Conservation (phyloP, 2,329 filamentous ascomycete genomes). For the Periconia sp. region DNA sequence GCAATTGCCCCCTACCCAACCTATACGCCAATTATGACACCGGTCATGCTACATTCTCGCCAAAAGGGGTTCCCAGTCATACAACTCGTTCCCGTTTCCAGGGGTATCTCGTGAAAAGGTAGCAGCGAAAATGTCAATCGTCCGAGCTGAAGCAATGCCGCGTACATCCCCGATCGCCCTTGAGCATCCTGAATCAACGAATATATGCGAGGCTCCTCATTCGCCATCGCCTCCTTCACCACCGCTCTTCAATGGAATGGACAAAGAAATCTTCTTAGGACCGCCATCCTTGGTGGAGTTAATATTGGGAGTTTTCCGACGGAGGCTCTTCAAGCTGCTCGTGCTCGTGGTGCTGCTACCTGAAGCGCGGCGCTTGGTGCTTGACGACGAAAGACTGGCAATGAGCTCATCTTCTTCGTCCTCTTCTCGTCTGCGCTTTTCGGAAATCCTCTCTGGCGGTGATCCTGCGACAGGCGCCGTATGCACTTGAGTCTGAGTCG, state of each 20-base stretch:
- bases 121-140: constrained; percentile 31
- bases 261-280: constrained; percentile 50
- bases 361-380: constrained; percentile 53
- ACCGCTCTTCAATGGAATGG: constrained; percentile 47
- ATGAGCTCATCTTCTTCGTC: constrained; percentile 87
- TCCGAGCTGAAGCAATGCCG: background rate
- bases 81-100: constrained; percentile 39
- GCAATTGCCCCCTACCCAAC: too few species aligned
- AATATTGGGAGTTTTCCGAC: constrained; percentile 51
- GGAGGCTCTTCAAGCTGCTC: constrained; percentile 43
- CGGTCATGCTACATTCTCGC: constrained; percentile 14
- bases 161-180: constrained; percentile 11
- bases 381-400: constrained; percentile 72
- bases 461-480: constrained; percentile 31
- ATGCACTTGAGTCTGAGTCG: constrained; percentile 31
- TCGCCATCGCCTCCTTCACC: constrained; percentile 39
- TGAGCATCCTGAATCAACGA: too few species aligned
- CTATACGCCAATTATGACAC: constrained; percentile 14
- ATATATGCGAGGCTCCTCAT: constrained; percentile 23
- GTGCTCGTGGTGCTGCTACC: constrained; percentile 41
- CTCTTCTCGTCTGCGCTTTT: constrained; percentile 90
- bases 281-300: constrained; percentile 51
- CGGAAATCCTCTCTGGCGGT: constrained; percentile 76
- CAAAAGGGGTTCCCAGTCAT: constrained; percentile 36
- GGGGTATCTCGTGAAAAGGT: constrained; percentile 44